phyloP scores from a whole-genome alignment of 2,329 filamentous ascomycete species.

The Xylaria sp. region DNA sequence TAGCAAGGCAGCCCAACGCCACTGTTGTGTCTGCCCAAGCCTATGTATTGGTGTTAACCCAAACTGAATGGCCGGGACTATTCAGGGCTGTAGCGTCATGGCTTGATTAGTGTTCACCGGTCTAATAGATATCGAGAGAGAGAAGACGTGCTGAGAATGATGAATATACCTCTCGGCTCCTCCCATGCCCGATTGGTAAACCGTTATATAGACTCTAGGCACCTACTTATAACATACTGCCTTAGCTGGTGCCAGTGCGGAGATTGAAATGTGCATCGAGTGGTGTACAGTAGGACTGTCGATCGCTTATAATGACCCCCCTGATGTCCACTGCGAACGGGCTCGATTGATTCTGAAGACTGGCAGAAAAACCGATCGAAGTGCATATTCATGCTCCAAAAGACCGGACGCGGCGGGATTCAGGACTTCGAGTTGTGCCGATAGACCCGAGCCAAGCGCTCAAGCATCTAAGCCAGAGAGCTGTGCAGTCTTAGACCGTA shows the following conservation, averaged over 20 bases:
- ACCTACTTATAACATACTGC: neutral
- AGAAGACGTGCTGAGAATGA: neutral
- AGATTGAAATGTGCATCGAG: neutral
- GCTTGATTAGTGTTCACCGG: conserved; percentile 19
- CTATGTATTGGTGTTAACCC: conserved; percentile 11
- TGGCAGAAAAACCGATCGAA: conserved; percentile 10
- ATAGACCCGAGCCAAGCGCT: conserved; percentile 29
- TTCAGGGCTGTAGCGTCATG: conserved; percentile 5
- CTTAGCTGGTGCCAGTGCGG: neutral
- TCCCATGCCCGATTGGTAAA: neutral
- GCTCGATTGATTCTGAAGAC: conserved; percentile 9
- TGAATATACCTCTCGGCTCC: neutral
- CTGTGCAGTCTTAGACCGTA: conserved; percentile 3
- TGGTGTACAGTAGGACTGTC: conserved; percentile 8
- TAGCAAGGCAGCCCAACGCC: conserved; percentile 15
- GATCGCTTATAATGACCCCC: conserved; percentile 20
- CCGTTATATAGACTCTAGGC: neutral
- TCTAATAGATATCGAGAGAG: neutral
- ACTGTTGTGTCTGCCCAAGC: neutral
- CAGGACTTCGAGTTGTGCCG: conserved; percentile 21
- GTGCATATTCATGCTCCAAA: conserved; percentile 13
- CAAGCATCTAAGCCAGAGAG: neutral
- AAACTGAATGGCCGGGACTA: neutral
- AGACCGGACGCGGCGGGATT: conserved; percentile 9
- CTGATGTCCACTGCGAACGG: conserved; percentile 2